Conservation (phyloP, 306 rosid genomes). For the Sphenostylis stenocarpa region DNA sequence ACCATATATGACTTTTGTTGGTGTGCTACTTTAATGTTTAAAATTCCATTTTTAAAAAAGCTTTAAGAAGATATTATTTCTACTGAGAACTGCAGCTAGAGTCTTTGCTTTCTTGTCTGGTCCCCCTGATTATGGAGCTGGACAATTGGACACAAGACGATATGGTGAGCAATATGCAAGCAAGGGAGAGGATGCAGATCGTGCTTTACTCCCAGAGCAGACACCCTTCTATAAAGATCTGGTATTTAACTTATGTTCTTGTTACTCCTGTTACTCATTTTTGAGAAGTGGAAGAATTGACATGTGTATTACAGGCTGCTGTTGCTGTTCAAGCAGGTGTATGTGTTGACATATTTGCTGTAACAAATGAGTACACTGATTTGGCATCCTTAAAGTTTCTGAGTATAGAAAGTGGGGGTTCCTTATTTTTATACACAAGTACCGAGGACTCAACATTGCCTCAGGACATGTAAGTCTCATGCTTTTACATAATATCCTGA, state of each 20-base stretch:
- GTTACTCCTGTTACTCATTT: constrained; percentile 17
- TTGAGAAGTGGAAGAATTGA: constrained; percentile 40
- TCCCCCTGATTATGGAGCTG: constrained; percentile 97
- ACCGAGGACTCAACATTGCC: constrained; percentile 95
- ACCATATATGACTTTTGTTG: constrained; percentile 22
- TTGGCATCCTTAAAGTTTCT: constrained; percentile 91
- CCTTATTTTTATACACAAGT: constrained; percentile 75
- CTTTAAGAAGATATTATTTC: constrained; percentile 38
- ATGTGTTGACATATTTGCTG: constrained; percentile 95
- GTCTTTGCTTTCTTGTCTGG: constrained; percentile 88
- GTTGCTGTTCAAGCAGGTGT: constrained; percentile 98
- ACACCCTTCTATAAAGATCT: constrained; percentile 92
- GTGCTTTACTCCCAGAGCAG: constrained; percentile 96
- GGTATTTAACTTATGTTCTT: constrained; percentile 47
- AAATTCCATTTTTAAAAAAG: constrained; percentile 17
- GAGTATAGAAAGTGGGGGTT: constrained; percentile 93
- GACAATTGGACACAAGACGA: constrained; percentile 88
- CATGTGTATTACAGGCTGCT: constrained; percentile 74
- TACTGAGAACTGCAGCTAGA: constrained; percentile 72
- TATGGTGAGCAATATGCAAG: constrained; percentile 99
- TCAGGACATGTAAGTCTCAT: constrained; percentile 84
- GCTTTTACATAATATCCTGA: constrained; percentile 5
- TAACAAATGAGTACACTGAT: constrained; percentile 94
- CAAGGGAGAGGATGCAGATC: constrained; percentile 97
- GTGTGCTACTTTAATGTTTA: constrained; percentile 1